Evolutionary conservation across 495 filamentous ascomycete species (phyloP), one percentile per base, ranked within the genome.

Genomic region (Talaromyces trachyspermus): DNA sequence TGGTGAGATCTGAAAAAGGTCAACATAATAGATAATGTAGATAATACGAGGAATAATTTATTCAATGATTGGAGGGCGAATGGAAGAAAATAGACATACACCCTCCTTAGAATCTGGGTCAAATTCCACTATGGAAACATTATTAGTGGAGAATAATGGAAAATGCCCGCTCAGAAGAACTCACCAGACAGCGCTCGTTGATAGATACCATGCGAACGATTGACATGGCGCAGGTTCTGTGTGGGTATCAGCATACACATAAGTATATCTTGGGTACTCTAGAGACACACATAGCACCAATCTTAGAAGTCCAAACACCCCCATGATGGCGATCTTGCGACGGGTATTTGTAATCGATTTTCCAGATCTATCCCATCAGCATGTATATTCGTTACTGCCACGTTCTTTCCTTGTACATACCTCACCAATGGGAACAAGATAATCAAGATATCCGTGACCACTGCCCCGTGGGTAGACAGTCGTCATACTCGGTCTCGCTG

Each of bases 201-300:
- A 27, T 46, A 46, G 27, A 46, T 46, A 38, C 43, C 43, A 46
- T 46, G 7, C 43, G 43, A 32, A 46, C 33, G 15, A 46, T 46
- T 10, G 43, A 46, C 43, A 46, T 46, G 17, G 43, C 43, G 33
- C 29, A 30, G 11, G 43, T 46, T 29, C 43, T 46, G 17, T 14
- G 10, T 4, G 10, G n/a, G n/a, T 4, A n/a, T 32, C 10, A 38
- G 26, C 1, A 2, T 29, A 12, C 22, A 32, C 26, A 15, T 27
- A 32, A 25, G 33, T 35, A 19, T 8, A 30, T 38, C 24, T 5
- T 46, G 18, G 29, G 15, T 5, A 24, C 38, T 22, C 3, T n/a
- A n/a, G 38, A 23, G 24, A 49, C 46, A 6, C 22, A 49, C 46
- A 49, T 22, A 22, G 46, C 46, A 17, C 46, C 46, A 10, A 49